Base-by-base conservation (phyloP, 257 asterid species). In the Nicotiana tabacum region DNA sequence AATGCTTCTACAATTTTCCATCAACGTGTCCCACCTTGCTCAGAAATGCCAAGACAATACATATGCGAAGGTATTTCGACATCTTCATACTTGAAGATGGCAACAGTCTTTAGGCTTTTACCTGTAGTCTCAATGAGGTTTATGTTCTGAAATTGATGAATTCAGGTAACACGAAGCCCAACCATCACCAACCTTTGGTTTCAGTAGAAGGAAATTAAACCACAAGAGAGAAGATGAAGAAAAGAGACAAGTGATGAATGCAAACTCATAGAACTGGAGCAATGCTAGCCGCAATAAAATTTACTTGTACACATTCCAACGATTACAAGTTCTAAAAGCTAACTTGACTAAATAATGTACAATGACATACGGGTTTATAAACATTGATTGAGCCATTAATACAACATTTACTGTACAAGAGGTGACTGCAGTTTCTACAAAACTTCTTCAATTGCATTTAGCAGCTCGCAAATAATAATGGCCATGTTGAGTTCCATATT, bases 351-450 rank as follows among this genome's bases (percentile, higher is more conserved):
- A 72, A 76, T 27, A 76, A 76, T 51, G 80, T 27, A 76, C 80
- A 74, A 48, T 27, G 79, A 48, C 62, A 74, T 74, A 74, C 60
- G 51, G 16, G 80, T 76, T 76, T 76, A 76, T 76, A 76, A 16
- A 76, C 64, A 76, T 16, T 27, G 43, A 51, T 29, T 76, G 64
- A 0, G 64, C 46, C 46, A 76, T 15, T 27, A 76, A 51, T 29
- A 76, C 46, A 76, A 51, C 65, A 76, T 76, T 76, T 29, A 27
- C 80, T 76, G 80, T 51, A 76, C 80, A 76, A 76, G 46, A 16
- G 46, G 0, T 13, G 46, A 76, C 13, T 13, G 0, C 29, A 48
- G 29, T 51, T 76, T 29, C 80, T 51, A 43, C 80, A 76, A 51
- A 76, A 17, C 80, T 51, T 8, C 21, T 65, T 4, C n/a, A 65